These are phyloP conservation scores for Yamadazyma diddensiae DNA, from an alignment of 1,139 yeast genomes.

Conservation along the genomic window DNA sequence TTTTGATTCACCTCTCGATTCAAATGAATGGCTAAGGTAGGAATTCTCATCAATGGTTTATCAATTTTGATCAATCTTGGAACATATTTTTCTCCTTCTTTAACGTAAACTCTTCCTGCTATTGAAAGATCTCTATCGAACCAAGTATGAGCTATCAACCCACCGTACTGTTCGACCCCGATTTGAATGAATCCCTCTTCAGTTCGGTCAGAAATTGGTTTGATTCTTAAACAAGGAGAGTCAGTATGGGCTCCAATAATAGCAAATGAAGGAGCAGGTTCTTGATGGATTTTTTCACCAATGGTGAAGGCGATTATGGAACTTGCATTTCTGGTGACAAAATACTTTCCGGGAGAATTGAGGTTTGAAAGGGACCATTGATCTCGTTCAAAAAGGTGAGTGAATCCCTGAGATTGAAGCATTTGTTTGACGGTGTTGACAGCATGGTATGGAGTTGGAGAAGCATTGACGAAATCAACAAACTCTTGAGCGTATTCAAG, in stretches of 20 bases:
- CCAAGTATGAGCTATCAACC: slow-evolving; percentile 90
- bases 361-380: slow-evolving; percentile 53
- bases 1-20: slow-evolving; percentile 73
- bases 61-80: slow-evolving; percentile 76
- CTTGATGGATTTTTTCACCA: slow-evolving; percentile 57
- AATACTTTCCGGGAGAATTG: slow-evolving; percentile 62
- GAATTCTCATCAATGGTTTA: slow-evolving; percentile 84
- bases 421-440: slow-evolving; percentile 61
- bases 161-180: slow-evolving; percentile 95
- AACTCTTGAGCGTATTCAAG: slow-evolving; percentile 52
- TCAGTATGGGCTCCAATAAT: slow-evolving; percentile 95
- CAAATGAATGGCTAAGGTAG: slow-evolving; percentile 91
- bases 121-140: slow-evolving; percentile 89
- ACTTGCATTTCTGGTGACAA: slow-evolving; percentile 81
- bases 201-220: slow-evolving; percentile 77
- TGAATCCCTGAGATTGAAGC: slow-evolving; percentile 61
- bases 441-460: slow-evolving; percentile 96
- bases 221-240: slow-evolving; percentile 86
- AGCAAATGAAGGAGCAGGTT: slow-evolving; percentile 80
- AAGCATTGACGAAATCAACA: slow-evolving; percentile 72
- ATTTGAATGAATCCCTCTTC: slow-evolving; percentile 82
- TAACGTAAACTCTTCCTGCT: slow-evolving; percentile 84
- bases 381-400: slow-evolving; percentile 70
- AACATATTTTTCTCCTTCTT: slow-evolving; percentile 38
- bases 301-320: slow-evolving; percentile 84